Conservation (phyloP, 2,329 filamentous ascomycete genomes). For the Epichloe hybrida region DNA sequence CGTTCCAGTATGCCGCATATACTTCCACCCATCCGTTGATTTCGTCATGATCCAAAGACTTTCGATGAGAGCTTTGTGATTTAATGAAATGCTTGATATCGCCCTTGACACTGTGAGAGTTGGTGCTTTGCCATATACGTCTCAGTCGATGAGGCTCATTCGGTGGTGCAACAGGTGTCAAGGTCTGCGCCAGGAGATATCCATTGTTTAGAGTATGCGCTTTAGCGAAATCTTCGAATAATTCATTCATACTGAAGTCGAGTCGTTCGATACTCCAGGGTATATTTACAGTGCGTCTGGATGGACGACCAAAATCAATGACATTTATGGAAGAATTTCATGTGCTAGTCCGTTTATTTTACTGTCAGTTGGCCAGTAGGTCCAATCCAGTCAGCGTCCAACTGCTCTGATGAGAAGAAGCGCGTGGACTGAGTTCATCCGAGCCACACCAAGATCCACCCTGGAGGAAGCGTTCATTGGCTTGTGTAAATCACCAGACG, state of each 20-base stretch:
- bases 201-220: slow-evolving; percentile 55
- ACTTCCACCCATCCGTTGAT: slow-evolving; percentile 75
- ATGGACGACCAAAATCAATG: neutral
- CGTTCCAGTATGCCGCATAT: slow-evolving; percentile 73
- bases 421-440: no score
- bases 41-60: slow-evolving; percentile 51
- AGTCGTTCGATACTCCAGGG: neutral
- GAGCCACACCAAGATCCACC: neutral
- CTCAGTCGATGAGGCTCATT: slow-evolving; percentile 52
- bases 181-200: slow-evolving; percentile 57
- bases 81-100: slow-evolving; percentile 63
- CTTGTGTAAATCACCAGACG: neutral
- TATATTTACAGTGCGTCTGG: neutral
- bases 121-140: slow-evolving; percentile 59
- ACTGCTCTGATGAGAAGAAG: no score
- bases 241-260: slow-evolving; percentile 46
- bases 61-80: slow-evolving; percentile 40
- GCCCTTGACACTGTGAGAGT: slow-evolving; percentile 47
- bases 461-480: neutral
- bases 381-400: neutral
- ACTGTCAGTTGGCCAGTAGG: neutral
- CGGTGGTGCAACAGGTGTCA: slow-evolving; percentile 55
- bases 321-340: neutral
- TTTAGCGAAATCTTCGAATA: slow-evolving; percentile 60
- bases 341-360: neutral